phyloP scores from a whole-genome alignment of 768 basidiomycete genomes.

The Russula vinacea region DNA sequence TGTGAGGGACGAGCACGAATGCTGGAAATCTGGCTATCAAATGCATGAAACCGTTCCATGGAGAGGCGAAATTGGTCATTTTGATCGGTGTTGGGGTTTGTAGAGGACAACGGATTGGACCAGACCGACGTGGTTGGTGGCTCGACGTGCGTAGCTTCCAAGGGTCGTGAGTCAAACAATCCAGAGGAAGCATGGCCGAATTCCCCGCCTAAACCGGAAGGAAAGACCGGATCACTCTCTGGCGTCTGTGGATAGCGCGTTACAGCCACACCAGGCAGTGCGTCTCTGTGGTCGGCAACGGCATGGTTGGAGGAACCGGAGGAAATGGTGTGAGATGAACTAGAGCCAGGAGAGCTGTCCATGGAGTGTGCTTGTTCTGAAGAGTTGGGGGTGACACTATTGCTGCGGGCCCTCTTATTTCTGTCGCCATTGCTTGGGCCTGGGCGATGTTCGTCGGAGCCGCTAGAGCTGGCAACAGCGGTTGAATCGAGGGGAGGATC shows the following conservation, averaged over 20 bases:
- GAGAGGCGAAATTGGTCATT: conserved; percentile 30
- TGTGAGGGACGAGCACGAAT: conserved; percentile 24
- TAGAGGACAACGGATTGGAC: conserved; percentile 11
- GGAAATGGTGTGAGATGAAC: conserved; percentile 21
- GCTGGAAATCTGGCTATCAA: conserved; percentile 30
- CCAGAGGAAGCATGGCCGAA: not conserved
- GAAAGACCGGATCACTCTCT: conserved; percentile 6
- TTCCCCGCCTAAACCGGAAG: conserved; percentile 11
- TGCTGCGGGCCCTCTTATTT: conserved; percentile 29
- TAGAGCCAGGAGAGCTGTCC: conserved; percentile 14
- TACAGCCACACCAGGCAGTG: not conserved
- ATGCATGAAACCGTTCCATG: conserved; percentile 31
- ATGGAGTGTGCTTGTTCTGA: conserved; percentile 16
- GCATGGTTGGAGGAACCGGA: conserved; percentile 16
- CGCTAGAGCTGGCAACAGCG: conserved; percentile 35
- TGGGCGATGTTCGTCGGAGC: conserved; percentile 25
- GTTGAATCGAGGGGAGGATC: conserved; percentile 42
- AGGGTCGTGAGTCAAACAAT: conserved; percentile 13
- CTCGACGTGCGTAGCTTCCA: conserved; percentile 2
- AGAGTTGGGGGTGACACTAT: conserved; percentile 22
- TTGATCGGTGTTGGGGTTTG: conserved; percentile 7
- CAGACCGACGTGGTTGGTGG: conserved; percentile 13
- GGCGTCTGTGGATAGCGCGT: conserved; percentile 14
- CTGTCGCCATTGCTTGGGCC: conserved; percentile 28
- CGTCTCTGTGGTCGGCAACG: conserved; percentile 12